Conservation (phyloP, 148 eudicot genomes). For the Vaccinium corymbosum region DNA sequence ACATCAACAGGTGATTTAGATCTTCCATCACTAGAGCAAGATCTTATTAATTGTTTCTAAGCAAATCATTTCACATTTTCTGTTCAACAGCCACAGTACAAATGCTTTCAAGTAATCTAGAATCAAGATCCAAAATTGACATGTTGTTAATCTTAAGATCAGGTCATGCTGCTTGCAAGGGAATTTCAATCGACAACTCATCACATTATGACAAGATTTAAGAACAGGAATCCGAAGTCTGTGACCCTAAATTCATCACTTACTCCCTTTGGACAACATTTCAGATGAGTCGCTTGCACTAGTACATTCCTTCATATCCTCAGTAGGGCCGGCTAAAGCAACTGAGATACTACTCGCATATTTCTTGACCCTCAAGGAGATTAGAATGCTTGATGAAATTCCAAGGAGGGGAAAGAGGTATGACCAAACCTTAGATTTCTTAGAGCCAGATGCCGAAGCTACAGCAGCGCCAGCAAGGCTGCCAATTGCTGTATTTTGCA, state of each 20-base stretch:
- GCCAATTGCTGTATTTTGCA: slow-evolving; percentile 90
- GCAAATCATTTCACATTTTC: neutral
- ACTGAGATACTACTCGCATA: slow-evolving; percentile 44
- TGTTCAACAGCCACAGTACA: neutral
- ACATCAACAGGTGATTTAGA: neutral
- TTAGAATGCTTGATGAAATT: slow-evolving; percentile 62
- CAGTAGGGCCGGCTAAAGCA: slow-evolving; percentile 28
- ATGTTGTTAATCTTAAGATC: neutral
- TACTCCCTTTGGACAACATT: slow-evolving; percentile 21
- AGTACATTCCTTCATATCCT: slow-evolving; percentile 18
- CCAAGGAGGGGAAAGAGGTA: slow-evolving; percentile 78
- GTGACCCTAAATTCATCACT: slow-evolving; percentile 10
- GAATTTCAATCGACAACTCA: slow-evolving; percentile 1
- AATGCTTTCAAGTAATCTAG: neutral
- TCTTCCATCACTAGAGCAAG: neutral
- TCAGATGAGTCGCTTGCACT: slow-evolving; percentile 21
- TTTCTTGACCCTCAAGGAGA: slow-evolving; percentile 65
- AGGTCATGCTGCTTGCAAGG: neutral
- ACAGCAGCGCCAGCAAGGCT: slow-evolving; percentile 93
- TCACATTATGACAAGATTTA: neutral
- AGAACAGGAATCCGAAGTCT: neutral
- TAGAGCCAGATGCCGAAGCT: slow-evolving; percentile 60
- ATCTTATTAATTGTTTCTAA: neutral
- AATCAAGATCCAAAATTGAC: neutral
- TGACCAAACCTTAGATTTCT: slow-evolving; percentile 66